Evolutionary conservation across 805 yeast genomes (phyloP).

Genomic region (Lachancea quebecensis): DNA sequence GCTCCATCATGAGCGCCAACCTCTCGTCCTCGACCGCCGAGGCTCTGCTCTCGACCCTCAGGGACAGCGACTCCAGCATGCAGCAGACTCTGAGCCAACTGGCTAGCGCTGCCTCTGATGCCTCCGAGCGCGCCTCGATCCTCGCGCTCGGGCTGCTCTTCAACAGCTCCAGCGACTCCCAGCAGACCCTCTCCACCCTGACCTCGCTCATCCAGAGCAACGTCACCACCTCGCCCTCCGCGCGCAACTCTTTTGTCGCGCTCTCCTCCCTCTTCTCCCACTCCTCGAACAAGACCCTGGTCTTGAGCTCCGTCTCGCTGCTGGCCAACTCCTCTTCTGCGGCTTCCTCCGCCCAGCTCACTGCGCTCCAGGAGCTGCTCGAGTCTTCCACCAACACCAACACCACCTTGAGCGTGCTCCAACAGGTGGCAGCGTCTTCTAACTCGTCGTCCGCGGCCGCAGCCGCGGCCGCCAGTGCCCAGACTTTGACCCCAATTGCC

Average conservation of each 20-base stretch:
- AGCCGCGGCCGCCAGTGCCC: constrained; percentile 9
- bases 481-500: constrained; percentile 15
- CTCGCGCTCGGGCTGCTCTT: constrained; percentile 17
- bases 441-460: not conserved
- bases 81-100: constrained; percentile 12
- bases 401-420: constrained; percentile 16
- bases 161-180: constrained; percentile 15
- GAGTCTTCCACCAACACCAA: constrained; percentile 19
- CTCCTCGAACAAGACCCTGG: constrained; percentile 16
- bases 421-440: constrained; percentile 10
- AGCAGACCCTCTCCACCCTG: constrained; percentile 13
- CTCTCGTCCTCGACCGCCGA: constrained; percentile 15
- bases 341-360: constrained; percentile 19
- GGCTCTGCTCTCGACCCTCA: constrained; percentile 15
- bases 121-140: constrained; percentile 11
- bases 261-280: constrained; percentile 14
- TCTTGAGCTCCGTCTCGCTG: constrained; percentile 15
- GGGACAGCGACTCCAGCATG: constrained; percentile 9
- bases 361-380: constrained; percentile 19
- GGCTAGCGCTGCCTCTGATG: constrained; percentile 12
- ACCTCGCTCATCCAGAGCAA: constrained; percentile 16
- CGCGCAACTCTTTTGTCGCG: constrained; percentile 18
- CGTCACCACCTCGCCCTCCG: constrained; percentile 18
- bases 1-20: constrained; percentile 17
- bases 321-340: constrained; percentile 15